Conservation (phyloP, 2,329 filamentous ascomycete genomes). For the Venturia asperata region DNA sequence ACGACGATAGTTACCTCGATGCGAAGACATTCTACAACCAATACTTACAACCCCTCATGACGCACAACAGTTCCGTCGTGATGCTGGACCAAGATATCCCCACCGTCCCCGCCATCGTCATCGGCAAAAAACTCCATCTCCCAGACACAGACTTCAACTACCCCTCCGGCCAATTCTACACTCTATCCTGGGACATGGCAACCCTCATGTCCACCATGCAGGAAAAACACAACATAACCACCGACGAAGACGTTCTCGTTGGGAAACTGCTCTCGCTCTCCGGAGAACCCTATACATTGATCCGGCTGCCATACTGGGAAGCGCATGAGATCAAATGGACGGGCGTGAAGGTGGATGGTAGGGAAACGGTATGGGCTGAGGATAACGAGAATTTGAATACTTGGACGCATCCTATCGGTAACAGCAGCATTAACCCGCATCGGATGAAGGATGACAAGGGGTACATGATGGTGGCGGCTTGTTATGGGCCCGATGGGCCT, state of each 20-base stretch:
- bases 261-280: slow-evolving; percentile 13
- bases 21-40: slow-evolving; percentile 30
- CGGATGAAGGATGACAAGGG: slow-evolving; percentile 15
- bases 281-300: neutral
- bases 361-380: slow-evolving; percentile 15
- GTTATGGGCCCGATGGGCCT: slow-evolving; percentile 16
- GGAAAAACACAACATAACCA: slow-evolving; percentile 16
- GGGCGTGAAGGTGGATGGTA: slow-evolving; percentile 1
- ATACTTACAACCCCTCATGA: slow-evolving; percentile 24
- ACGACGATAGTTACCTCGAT: slow-evolving; percentile 32
- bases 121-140: slow-evolving; percentile 22
- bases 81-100: neutral
- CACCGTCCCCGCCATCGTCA: neutral
- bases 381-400: neutral
- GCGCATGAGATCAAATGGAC: slow-evolving; percentile 12
- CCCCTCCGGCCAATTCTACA: slow-evolving; percentile 32
- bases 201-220: slow-evolving; percentile 27
- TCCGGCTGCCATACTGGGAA: neutral
- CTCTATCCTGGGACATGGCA: slow-evolving; percentile 31
- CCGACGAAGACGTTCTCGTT: slow-evolving; percentile 17
- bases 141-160: slow-evolving; percentile 14
- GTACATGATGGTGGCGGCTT: slow-evolving; percentile 18
- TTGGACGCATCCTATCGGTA: slow-evolving; percentile 10
- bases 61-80: slow-evolving; percentile 3
- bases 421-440: slow-evolving; percentile 15